Percentiles rank a stretch among this genome's conserved stretches.
These are phyloP conservation scores for Staphylotrichum longicolle DNA, from an alignment of 495 filamentous ascomycete species.

Conservation along the genomic window DNA sequence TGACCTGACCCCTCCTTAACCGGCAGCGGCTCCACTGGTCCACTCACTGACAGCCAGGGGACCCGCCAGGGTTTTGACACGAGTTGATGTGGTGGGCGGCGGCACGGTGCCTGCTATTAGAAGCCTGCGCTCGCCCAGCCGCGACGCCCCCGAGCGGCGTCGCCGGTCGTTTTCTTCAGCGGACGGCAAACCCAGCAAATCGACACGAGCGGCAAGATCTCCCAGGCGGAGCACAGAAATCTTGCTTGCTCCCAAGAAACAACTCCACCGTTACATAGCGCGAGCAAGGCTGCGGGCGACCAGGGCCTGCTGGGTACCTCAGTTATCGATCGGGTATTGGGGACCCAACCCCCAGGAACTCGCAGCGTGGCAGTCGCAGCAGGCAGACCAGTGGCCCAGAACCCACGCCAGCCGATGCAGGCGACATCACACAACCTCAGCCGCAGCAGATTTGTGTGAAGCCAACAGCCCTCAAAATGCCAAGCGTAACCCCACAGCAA, in stretches of 20 bases:
- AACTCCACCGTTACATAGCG: no score
- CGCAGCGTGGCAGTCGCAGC: conserved; percentile 2
- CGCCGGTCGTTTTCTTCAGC: conserved; percentile 19
- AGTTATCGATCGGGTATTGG: no score
- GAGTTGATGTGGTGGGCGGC: neutral
- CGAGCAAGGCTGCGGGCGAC: no score
- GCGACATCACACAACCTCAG: conserved; percentile 17
- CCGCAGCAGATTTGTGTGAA: conserved; percentile 4
- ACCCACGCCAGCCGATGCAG: conserved; percentile 6
- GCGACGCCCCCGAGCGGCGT: conserved; percentile 7
- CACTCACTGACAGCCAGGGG: no score
- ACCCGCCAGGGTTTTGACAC: conserved; percentile 3
- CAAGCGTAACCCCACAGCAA: conserved; percentile 14
- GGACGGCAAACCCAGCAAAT: conserved; percentile 13
- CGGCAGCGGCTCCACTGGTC: neutral
- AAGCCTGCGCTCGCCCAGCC: conserved; percentile 19
- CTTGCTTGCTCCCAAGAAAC: neutral
- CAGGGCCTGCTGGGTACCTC: no score
- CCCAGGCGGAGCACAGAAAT: neutral
- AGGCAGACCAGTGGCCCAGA: neutral
- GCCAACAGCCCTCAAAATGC: conserved; percentile 17
- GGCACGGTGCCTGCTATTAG: conserved; percentile 22
- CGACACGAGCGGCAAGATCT: conserved; percentile 4
- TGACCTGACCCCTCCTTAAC: neutral
- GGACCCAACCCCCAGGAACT: neutral